Base-by-base conservation (phyloP, 345 rosid genomes). In the Aquilaria sinensis region DNA sequence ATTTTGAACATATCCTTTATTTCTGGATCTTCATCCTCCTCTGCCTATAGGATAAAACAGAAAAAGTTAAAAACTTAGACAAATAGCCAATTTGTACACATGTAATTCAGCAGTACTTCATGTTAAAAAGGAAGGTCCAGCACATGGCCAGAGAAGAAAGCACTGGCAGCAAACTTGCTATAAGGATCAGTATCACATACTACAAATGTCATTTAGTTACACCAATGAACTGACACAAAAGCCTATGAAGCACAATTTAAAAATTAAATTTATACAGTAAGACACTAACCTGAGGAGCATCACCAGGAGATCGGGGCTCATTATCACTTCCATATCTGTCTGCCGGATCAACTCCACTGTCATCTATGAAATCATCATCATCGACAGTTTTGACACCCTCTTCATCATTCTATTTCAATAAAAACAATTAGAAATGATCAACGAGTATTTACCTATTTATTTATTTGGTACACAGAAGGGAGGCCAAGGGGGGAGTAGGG, bases 311-410 rank as follows among this genome's bases (percentile, higher is more conserved):
- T 48, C 69, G 73, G 41, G 74, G 83, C 64, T 85, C 99, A 67
- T 63, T 48, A 61, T 83, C 92, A 57, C 81, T 78, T 58, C 85
- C 87, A 74, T 94, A 90, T 65, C 86, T 81, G 60, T 82, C 87
- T 15, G 83, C 78, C 61, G 97, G 99, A 66, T 90, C 96, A 46
- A 94, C 65, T 67, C 99, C 99, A 67, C 56, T 83, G 73, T 90
- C 97, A 57, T 90, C 99, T 45, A 94, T 94, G 68, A 94, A 94
- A 70, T 90, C 80, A 74, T 90, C 97, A 63, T 94, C 99, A 67
- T 90, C 97, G 65, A 90, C 15, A 16, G 89, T 94, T 84, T 88
- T 81, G 68, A 69, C 77, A 71, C 89, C 97, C 51, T 88, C 97
- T 69, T 74, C 88, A 80, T 94, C 99, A 75, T 90, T 91, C 98